Conservation (phyloP, 1,139 yeast species). For the Debaryomyces psychrophilus region DNA sequence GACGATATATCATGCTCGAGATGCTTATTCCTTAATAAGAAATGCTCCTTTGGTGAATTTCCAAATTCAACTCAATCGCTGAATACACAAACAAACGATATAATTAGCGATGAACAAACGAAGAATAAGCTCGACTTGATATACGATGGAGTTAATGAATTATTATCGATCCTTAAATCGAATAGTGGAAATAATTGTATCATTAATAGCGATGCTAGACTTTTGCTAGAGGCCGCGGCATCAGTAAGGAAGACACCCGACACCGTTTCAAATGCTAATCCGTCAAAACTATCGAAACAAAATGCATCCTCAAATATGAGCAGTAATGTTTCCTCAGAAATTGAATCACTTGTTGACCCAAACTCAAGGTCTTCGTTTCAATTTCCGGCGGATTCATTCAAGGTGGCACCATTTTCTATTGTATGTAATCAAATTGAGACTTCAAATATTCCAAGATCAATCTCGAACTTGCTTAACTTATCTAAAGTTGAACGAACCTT, state of each 20-base stretch:
- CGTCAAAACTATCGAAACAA: not conserved
- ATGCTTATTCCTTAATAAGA: constrained; percentile 52
- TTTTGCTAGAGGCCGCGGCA: constrained; percentile 32
- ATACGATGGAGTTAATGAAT: constrained; percentile 37
- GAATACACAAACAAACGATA: not conserved
- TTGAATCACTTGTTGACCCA: not conserved
- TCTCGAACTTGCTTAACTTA: constrained; percentile 43
- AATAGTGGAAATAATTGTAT: constrained; percentile 11
- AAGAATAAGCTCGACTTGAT: constrained; percentile 30
- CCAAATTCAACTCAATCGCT: constrained; percentile 14
- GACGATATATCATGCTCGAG: constrained; percentile 54
- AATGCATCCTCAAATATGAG: not conserved
- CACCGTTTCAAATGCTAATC: not conserved
- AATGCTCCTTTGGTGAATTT: constrained; percentile 53
- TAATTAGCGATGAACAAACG: constrained; percentile 11
- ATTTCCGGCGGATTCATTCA: constrained; percentile 43
- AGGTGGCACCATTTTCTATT: constrained; percentile 54
- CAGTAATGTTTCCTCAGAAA: not conserved
- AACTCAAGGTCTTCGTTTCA: constrained; percentile 31
- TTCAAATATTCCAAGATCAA: constrained; percentile 44
- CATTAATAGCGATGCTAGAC: constrained; percentile 28
- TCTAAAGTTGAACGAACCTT: constrained; percentile 13
- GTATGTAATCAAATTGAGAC: constrained; percentile 38
- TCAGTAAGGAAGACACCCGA: constrained; percentile 22
- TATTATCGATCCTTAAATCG: constrained; percentile 28